Percentiles rank a stretch among this genome's conserved stretches.
Evolutionary conservation across 208 protist genomes (phyloP).

Genomic region (Trichomonas vaginalis): DNA sequence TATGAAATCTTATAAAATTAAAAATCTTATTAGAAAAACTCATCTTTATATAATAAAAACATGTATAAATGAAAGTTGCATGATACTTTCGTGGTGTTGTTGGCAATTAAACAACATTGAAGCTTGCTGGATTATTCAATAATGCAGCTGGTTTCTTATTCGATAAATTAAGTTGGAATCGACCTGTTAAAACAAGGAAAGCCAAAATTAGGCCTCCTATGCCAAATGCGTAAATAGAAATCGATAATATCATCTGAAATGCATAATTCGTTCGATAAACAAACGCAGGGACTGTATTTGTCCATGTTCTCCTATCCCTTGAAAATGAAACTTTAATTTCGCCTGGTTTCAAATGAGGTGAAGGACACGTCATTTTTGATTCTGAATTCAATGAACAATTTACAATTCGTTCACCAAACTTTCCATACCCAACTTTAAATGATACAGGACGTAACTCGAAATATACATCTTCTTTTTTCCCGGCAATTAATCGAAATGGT

Average conservation of each 20-base stretch:
- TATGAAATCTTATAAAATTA: too few relatives aligned
- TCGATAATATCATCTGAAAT: background rate
- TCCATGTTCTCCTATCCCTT: background rate
- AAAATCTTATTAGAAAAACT: too few relatives aligned
- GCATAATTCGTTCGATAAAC: background rate
- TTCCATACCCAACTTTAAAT: background rate
- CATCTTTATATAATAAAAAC: too few relatives aligned
- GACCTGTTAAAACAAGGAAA: background rate
- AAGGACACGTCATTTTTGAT: background rate
- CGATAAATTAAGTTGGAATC: background rate
- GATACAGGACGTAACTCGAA: background rate
- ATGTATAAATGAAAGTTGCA: too few relatives aligned
- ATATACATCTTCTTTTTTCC: background rate
- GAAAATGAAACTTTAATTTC: background rate
- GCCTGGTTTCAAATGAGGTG: background rate
- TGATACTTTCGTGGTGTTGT: too few relatives aligned
- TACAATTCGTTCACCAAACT: background rate
- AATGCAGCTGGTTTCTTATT: background rate
- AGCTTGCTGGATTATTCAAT: background rate
- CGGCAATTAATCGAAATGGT: background rate
- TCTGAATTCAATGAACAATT: background rate
- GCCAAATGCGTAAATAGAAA: background rate
- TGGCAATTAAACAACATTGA: background rate
- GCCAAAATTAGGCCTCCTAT: background rate
- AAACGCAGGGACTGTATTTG: background rate